Percentiles rank a stretch among this genome's conserved stretches.
These are phyloP conservation scores for Porcisia hertigi DNA, from an alignment of 208 protist species.

Conservation along the genomic window DNA sequence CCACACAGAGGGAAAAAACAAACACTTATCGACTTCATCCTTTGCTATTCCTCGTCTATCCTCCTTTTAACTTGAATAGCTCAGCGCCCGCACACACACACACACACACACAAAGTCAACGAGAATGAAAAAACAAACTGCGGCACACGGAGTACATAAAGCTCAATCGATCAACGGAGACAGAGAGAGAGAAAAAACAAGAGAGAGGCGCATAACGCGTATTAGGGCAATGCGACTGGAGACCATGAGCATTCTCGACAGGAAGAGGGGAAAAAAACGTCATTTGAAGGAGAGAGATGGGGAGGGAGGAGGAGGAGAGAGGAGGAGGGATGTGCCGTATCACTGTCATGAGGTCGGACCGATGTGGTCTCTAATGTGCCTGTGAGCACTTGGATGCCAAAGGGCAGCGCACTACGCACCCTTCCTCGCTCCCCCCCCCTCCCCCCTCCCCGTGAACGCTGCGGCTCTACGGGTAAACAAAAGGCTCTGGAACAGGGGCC, in stretches of 20 bases:
- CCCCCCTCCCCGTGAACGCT: background rate
- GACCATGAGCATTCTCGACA: too few relatives aligned
- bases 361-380: too few relatives aligned
- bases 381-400: too few relatives aligned
- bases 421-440: background rate
- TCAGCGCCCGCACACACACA: background rate
- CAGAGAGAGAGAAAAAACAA: too few relatives aligned
- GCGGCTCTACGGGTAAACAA: conserved; percentile 66
- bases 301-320: too few relatives aligned
- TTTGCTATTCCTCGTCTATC: background rate
- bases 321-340: too few relatives aligned
- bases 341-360: too few relatives aligned
- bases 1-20: background rate
- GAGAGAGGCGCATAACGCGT: too few relatives aligned
- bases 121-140: background rate
- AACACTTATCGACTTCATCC: background rate
- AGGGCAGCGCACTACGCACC: background rate
- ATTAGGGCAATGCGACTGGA: too few relatives aligned
- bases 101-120: background rate
- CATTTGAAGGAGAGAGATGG: too few relatives aligned
- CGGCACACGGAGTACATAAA: background rate
- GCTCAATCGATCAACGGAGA: background rate
- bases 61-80: background rate
- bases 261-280: too few relatives aligned
- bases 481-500: conserved; percentile 75